Evolutionary conservation across 805 yeast genomes (phyloP).

Genomic region (Candida dendrica): DNA sequence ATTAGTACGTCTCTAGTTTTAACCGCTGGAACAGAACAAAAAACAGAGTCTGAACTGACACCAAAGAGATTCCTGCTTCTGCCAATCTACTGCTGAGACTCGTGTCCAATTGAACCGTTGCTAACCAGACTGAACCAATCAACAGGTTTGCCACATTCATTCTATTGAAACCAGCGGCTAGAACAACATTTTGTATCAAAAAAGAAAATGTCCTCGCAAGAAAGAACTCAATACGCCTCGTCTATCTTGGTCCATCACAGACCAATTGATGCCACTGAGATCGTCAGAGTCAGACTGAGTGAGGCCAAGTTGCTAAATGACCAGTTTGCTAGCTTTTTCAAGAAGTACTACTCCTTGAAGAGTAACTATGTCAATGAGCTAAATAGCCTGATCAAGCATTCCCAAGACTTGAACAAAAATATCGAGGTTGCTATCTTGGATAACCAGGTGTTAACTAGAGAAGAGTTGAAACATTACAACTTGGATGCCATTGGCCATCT

Average conservation of each 20-base stretch:
- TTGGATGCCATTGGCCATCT: constrained; percentile 41
- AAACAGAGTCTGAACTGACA: too few species aligned
- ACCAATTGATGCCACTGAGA: constrained; percentile 55
- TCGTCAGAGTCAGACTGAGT: constrained; percentile 47
- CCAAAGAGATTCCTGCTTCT: too few species aligned
- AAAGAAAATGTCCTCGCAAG: constrained; percentile 10
- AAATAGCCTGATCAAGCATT: constrained; percentile 12
- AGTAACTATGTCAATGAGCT: constrained; percentile 15
- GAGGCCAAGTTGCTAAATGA: constrained; percentile 50
- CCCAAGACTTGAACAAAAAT: constrained; percentile 25
- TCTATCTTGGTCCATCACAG: constrained; percentile 36
- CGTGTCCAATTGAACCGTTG: too few species aligned
- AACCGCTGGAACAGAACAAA: too few species aligned
- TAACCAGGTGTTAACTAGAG: constrained; percentile 34
- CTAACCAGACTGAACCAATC: too few species aligned
- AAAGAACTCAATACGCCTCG: constrained; percentile 30
- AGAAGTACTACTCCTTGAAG: constrained; percentile 28
- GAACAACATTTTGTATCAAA: too few species aligned
- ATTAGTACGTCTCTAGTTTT: too few species aligned
- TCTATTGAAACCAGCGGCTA: neutral
- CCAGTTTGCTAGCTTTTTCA: constrained; percentile 55
- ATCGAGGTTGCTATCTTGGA: constrained; percentile 24
- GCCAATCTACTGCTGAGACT: too few species aligned
- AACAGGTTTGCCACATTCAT: too few species aligned
- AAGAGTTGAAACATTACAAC: constrained; percentile 41